Evolutionary conservation across 495 filamentous ascomycete species (phyloP).

Genomic region (Sporormia fimetaria): DNA sequence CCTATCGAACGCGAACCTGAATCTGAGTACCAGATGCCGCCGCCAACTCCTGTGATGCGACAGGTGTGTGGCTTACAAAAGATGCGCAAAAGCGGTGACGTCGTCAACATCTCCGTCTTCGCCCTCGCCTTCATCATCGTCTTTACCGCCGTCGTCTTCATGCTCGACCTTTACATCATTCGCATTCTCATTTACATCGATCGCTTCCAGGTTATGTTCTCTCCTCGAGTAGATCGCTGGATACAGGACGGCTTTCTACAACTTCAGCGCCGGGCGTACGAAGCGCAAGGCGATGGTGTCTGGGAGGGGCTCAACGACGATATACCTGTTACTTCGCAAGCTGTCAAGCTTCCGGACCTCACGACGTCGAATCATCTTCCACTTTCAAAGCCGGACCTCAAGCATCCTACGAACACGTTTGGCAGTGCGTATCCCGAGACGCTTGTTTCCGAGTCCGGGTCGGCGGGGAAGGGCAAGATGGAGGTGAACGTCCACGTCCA

Average conservation of each 20-base stretch:
- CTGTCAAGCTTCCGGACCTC: too few relatives aligned
- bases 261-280: neutral
- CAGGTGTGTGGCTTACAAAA: neutral
- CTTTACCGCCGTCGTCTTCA: neutral
- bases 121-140: neutral
- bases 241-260: neutral
- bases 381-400: too few relatives aligned
- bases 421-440: too few relatives aligned
- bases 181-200: neutral
- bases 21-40: too few relatives aligned
- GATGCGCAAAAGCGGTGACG: neutral
- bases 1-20: neutral
- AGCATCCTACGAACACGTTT: too few relatives aligned
- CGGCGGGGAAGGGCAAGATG: too few relatives aligned
- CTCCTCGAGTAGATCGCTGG: neutral
- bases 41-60: too few relatives aligned
- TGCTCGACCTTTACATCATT: neutral
- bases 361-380: too few relatives aligned
- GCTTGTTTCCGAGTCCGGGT: too few relatives aligned
- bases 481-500: too few relatives aligned
- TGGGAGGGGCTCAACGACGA: neutral
- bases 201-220: neutral
- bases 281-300: neutral
- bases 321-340: neutral
- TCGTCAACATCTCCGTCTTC: neutral